Percentiles rank a stretch among this genome's conserved stretches.
Evolutionary conservation across 768 basidiomycete genomes (phyloP).

Genomic region (Macrolepiota albuminosa): DNA sequence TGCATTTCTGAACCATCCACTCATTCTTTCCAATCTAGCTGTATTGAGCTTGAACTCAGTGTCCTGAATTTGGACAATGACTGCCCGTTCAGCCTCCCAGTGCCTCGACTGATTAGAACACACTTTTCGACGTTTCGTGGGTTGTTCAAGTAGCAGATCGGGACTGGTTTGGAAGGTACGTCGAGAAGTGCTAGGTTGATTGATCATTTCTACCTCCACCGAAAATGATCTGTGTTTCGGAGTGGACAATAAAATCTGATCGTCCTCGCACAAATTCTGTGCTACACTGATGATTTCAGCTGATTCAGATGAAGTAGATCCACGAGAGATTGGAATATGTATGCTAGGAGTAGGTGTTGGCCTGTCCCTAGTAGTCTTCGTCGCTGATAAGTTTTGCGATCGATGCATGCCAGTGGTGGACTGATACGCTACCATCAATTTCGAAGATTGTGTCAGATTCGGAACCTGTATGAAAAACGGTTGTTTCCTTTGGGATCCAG

Average conservation of each 20-base stretch:
- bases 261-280: background rate
- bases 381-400: background rate
- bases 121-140: background rate
- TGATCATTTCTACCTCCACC: background rate
- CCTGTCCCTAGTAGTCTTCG: background rate
- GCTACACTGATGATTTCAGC: background rate
- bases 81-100: conserved; percentile 32
- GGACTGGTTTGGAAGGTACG: background rate
- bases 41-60: conserved; percentile 31
- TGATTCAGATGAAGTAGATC: background rate
- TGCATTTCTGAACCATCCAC: conserved; percentile 26
- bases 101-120: conserved; percentile 10
- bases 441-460: background rate
- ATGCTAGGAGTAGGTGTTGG: background rate
- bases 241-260: background rate
- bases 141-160: background rate
- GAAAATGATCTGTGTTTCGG: background rate
- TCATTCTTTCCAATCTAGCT: conserved; percentile 26
- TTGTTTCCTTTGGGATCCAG: background rate
- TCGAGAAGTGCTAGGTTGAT: background rate
- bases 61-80: conserved; percentile 29
- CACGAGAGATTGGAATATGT: background rate
- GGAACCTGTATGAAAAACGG: background rate
- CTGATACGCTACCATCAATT: too few relatives aligned
- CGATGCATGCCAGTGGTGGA: too few relatives aligned